Percentiles rank a stretch among this genome's conserved stretches.
Conservation (phyloP, 2,329 filamentous ascomycete species). For the Aspergillus sergii region DNA sequence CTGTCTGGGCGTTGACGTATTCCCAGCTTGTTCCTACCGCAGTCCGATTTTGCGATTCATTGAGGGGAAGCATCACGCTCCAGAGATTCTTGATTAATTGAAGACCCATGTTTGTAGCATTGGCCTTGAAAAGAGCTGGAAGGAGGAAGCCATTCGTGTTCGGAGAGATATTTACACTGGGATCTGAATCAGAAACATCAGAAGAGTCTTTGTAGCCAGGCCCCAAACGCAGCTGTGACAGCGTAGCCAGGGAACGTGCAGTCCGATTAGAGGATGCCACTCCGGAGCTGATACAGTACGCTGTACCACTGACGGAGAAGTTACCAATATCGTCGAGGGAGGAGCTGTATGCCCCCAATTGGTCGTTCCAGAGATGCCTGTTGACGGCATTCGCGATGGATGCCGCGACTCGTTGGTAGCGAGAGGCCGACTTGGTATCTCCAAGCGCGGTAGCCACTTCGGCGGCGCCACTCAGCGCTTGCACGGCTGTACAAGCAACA, state of each 20-base stretch:
- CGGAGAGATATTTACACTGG: slow-evolving; percentile 42
- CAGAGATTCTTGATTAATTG: slow-evolving; percentile 44
- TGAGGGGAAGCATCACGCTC: slow-evolving; percentile 45
- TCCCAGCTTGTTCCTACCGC: slow-evolving; percentile 50
- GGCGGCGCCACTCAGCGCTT: slow-evolving; percentile 15
- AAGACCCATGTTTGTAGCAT: slow-evolving; percentile 25
- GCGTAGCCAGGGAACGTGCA: slow-evolving; percentile 30
- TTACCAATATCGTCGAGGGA: not conserved
- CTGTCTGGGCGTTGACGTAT: slow-evolving; percentile 42
- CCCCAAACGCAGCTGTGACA: slow-evolving; percentile 34
- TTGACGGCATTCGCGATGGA: slow-evolving; percentile 14
- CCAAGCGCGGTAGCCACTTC: slow-evolving; percentile 11
- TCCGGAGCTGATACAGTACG: slow-evolving; percentile 18
- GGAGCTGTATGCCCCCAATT: slow-evolving; percentile 11
- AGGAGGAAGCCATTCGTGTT: slow-evolving; percentile 52
- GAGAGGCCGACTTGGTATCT: slow-evolving; percentile 7
- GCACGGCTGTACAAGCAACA: slow-evolving; percentile 6
- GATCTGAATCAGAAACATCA: slow-evolving; percentile 18
- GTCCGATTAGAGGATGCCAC: slow-evolving; percentile 34
- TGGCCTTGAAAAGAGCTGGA: slow-evolving; percentile 36
- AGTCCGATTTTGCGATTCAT: slow-evolving; percentile 24
- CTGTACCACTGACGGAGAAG: slow-evolving; percentile 2
- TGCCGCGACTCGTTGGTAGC: not conserved
- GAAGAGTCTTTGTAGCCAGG: slow-evolving; percentile 40
- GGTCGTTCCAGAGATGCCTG: slow-evolving; percentile 15